Evolutionary conservation across 768 basidiomycete genomes (phyloP), one percentile per base, ranked within the genome.

Genomic region (Lyophyllum semitale): DNA sequence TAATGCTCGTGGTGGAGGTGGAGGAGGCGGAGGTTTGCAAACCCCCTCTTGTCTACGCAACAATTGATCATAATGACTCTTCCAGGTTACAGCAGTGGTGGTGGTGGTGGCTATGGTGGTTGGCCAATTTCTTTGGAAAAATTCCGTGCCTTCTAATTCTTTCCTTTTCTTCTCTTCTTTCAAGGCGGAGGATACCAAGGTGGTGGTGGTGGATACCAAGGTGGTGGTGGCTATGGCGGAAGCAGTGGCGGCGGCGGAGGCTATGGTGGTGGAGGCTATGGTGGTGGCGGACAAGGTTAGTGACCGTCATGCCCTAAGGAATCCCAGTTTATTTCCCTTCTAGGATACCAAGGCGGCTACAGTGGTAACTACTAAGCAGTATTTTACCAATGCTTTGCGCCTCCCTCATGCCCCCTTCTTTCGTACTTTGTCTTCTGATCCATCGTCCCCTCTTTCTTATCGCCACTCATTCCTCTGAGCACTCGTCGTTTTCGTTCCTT

Each of bases 1-100:
- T 35, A 91, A 92, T 59, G 84, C 87, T 46, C 81, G 88, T 48
- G 71, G 74, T 43, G 68, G 73, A n/a, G 82, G 81, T 4, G 76
- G 79, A 50, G 82, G 83, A 0, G 79, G 81, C 33, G 72, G 77
- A 54, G 76, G 78, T 63, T 23, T 41, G 63, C 48, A 11, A 25
- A 37, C 25, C 20, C 38, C 22, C 33, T 27, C 7, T 30, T 11
- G 5, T 15, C 22, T 20, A 4, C 17, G 48, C 46, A 46, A 38
- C 37, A 38, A 29, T 6, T 42, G 11, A 43, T 47, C 12, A n/a
- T n/a, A 51, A 46, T 53, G 8, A 47, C 30, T 25, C 38, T 26
- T 47, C n/a, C 25, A 57, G 67, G 60, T 7, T 65, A 63, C 42
- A 47, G 33, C 11, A 52, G 60, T 29, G 65, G 64, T 38, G 63